A percentile compares a stretch with the other conserved stretches of the same genome.
phyloP scores from a whole-genome alignment of 805 yeast species.

The Spathaspora gorwiae region DNA sequence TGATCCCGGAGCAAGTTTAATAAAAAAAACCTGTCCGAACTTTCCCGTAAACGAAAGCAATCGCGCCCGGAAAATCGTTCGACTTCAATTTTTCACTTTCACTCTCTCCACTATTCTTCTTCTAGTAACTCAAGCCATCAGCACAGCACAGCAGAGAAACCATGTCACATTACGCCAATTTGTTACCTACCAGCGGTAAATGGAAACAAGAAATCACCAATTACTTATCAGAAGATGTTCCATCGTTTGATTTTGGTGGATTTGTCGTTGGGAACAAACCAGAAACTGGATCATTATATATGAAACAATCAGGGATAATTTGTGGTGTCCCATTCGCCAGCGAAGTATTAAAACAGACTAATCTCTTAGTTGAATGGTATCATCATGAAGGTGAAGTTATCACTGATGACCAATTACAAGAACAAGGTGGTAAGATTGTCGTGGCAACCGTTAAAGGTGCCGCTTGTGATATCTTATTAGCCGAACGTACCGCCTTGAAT shows the following conservation, averaged over 20 bases:
- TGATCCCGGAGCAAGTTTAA: no score
- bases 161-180: constrained; percentile 35
- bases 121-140: no score
- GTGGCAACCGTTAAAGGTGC: constrained; percentile 81
- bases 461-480: constrained; percentile 70
- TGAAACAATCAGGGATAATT: constrained; percentile 76
- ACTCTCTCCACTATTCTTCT: no score
- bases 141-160: background rate
- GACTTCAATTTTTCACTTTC: no score
- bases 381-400: constrained; percentile 60
- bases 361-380: constrained; percentile 67
- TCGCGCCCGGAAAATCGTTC: no score
- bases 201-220: constrained; percentile 79
- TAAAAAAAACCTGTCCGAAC: no score
- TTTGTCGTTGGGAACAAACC: constrained; percentile 79
- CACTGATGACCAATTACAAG: constrained; percentile 39
- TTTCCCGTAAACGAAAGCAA: no score
- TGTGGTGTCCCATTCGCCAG: constrained; percentile 87
- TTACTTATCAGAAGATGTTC: constrained; percentile 85
- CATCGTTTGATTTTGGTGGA: constrained; percentile 92
- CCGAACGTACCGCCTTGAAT: constrained; percentile 85
- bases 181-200: constrained; percentile 68
- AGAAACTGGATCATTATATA: constrained; percentile 71
- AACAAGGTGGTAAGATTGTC: constrained; percentile 49
- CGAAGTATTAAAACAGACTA: constrained; percentile 78